Base-by-base conservation (phyloP, 768 basidiomycete genomes). In the Phanerochaete sordida region DNA sequence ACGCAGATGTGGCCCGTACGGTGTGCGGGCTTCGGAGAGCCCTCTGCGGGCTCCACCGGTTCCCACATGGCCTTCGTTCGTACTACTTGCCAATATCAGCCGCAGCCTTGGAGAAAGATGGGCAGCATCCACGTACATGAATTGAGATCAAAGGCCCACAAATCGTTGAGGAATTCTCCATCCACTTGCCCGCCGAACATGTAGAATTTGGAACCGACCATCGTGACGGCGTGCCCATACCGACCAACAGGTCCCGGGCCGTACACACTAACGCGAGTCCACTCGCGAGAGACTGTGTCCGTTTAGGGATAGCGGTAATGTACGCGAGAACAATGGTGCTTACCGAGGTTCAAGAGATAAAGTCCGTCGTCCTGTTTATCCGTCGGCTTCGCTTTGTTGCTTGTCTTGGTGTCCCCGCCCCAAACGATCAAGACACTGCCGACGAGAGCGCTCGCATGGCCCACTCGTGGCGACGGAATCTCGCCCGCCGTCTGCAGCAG, bases 171-270 rank as follows among this genome's bases (percentile, higher is more conserved):
- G 72, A 98, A 98, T 67, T 90, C 84, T 30, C 94, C 93, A 64
- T 96, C 93, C 9, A 94, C 93, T 73, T 98, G 97, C 21, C 97
- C 97, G 59, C 96, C 97, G 68, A 97, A 98, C 30, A 98, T 83
- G 71, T 91, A 92, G 76, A 99, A 97, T 72, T 85, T 90, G 63
- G 90, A 91, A 44, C 89, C 92, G 46, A 84, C 82, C 90, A 99
- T 95, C 11, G 92, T 86, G 13, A 95, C 95, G 1, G 95, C 90
- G 73, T 99, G 97, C 0, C 97, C 97, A 69, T 99, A 98, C 55
- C 97, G 83, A 12, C 97, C 97, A 7, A 82, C 81, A 0, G 97
- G 97, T 0, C 86, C 81, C 2, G 87, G 79, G 0, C 93, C 90
- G 52, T 85, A 77, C 8, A 93, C 88, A 2, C 85, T 78, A 19